Evolutionary conservation across 2,329 filamentous ascomycete species (phyloP).

Genomic region (Penicillium sp.): DNA sequence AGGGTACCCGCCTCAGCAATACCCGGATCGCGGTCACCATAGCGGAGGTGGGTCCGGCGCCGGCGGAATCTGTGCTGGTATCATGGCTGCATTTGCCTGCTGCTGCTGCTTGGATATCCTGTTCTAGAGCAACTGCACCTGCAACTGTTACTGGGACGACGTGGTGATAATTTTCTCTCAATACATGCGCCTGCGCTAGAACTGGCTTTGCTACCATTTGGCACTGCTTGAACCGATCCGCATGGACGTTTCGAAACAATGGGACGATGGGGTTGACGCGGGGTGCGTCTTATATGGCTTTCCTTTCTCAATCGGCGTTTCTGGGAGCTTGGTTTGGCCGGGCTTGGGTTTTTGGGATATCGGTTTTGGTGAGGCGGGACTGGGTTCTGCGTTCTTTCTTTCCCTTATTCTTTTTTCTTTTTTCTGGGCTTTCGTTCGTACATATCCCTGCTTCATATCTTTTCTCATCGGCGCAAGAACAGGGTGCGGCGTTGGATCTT

Average conservation of each 20-base stretch:
- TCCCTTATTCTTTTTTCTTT: slow-evolving; percentile 8
- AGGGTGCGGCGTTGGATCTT: slow-evolving; percentile 14
- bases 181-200: too few species aligned
- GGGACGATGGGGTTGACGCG: background rate
- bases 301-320: background rate
- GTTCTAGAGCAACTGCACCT: too few species aligned
- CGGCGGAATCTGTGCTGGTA: slow-evolving; percentile 52
- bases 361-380: background rate
- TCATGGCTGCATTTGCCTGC: slow-evolving; percentile 52
- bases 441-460: slow-evolving; percentile 18
- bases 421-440: slow-evolving; percentile 14
- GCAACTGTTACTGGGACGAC: background rate
- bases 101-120: slow-evolving; percentile 56
- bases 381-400: background rate
- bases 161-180: too few species aligned
- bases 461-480: slow-evolving; percentile 18
- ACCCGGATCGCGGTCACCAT: slow-evolving; percentile 42
- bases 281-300: background rate
- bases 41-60: slow-evolving; percentile 28
- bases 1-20: slow-evolving; percentile 31
- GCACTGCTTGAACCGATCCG: too few species aligned
- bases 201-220: too few species aligned
- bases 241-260: background rate
- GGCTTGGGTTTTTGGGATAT: background rate
- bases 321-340: background rate